Base-by-base conservation (phyloP, 768 basidiomycete species). In the Chalciporus chontae region DNA sequence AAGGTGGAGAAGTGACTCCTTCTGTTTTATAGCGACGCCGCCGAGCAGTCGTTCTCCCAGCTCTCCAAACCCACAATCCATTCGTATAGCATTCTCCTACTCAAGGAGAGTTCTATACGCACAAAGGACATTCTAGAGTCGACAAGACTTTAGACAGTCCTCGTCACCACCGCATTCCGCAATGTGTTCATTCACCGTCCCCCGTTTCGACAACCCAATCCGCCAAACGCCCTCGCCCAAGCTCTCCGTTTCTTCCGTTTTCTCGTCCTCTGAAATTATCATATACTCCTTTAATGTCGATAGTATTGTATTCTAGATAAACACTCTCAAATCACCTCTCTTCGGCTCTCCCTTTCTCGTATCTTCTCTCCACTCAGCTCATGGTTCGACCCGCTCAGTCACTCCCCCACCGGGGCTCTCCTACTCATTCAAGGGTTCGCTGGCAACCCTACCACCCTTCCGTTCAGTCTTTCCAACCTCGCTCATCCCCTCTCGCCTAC, bases 361-460 rank as follows among this genome's bases (percentile, higher is more conserved):
- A 45, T 17, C 42, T 24, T 11, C 40, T 43, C 31, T 18, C 42
- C 42, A 27, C 47, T 57, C 55, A 47, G 40, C 51, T 17, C 52
- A 70, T 68, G 68, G 68, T 67, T 43, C 67, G 66, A 43, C 59
- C 74, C 34, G 63, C 72, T n/a, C 75, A 77, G 48, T 67, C 81
- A 9, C 70, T 87, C 48, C 78, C 87, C 73, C 85, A 87, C 65
- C 73, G 87, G 74, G 85, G 84, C 34, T 80, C 83, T 39, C 79
- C 83, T 1, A 73, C 85, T 51, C 81, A 87, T 58, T 71, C 83
- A 43, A 73, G 85, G 66, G 73, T 83, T 59, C 84, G 89, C 59
- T 90, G 88, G 87, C 89, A 90, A 71, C 88, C 88, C 57, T 91
- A 90, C 68, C 70, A 73, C 56, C 64, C 80, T 45, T 66, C 75